A percentile compares a stretch with the other conserved stretches of the same genome.
phyloP scores from a whole-genome alignment of 1,284 basidiomycete species.

The Phylloporus sp. region DNA sequence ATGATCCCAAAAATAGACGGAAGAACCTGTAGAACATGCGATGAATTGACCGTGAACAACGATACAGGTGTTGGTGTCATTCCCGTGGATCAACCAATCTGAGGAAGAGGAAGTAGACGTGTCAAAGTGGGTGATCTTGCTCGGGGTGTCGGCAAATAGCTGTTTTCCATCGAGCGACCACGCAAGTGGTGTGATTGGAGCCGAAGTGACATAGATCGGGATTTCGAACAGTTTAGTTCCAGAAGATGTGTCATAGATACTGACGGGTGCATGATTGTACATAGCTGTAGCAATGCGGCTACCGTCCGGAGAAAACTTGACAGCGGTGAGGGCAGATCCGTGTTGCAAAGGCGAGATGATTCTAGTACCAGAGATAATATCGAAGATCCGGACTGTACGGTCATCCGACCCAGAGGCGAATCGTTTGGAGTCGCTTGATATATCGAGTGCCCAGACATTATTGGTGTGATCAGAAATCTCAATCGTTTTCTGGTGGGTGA shows the following conservation, averaged over 20 bases:
- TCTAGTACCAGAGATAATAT: background rate
- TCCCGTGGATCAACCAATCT: slow-evolving; percentile 1
- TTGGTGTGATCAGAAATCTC: background rate
- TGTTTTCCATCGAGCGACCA: slow-evolving; percentile 2
- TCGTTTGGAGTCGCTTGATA: slow-evolving; percentile 4
- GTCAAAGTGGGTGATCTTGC: slow-evolving; percentile 3
- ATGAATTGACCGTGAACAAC: background rate
- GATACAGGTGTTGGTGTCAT: background rate
- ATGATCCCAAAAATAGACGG: slow-evolving; percentile 12
- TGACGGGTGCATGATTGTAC: background rate
- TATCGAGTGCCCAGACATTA: background rate
- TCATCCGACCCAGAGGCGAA: slow-evolving; percentile 5
- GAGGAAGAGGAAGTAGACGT: background rate
- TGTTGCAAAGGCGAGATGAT: background rate
- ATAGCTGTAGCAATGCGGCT: background rate
- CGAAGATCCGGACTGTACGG: background rate
- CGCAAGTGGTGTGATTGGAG: background rate
- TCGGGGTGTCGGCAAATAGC: background rate
- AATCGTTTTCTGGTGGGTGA: too few species aligned
- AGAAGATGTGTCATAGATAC: background rate
- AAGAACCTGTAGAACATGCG: slow-evolving; percentile 6
- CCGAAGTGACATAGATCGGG: background rate
- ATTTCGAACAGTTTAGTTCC: slow-evolving; percentile 2
- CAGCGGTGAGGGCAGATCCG: background rate
- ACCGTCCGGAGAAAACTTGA: background rate